Base-by-base conservation (phyloP, 2,329 filamentous ascomycete species). In the Colletotrichum graminicola region DNA sequence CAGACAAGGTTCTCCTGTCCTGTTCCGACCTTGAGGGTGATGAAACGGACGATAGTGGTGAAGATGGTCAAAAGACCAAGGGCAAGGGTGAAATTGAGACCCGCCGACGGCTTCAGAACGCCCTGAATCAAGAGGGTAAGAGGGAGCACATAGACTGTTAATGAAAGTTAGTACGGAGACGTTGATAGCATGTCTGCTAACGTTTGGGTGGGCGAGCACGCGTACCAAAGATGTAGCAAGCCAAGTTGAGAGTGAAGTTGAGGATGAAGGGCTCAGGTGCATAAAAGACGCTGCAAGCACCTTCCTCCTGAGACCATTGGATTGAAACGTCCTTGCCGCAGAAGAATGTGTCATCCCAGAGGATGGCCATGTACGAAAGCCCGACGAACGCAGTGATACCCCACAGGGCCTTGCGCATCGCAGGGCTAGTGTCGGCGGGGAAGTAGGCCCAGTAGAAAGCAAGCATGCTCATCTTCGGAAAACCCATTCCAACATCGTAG, bases 391-490 rank as follows among this genome's bases (percentile, higher is more conserved):
- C 78, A 16, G 77, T 79, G 45, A 80, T 77, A 1, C 74, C 77
- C 23, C 76, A 80, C 2, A 81, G 57, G 6, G 75, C 73, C 67
- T 76, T 78, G 64, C 77, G 77, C 73, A 80, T 79, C 16, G 26
- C 59, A 0, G 74, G 62, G 45, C 76, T 76, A n/a, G 76, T 75
- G 3, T 75, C 70, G 16, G 73, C 67, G 10, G 74, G 74, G 72
- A 80, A 80, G 66, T 80, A 79, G 7, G 75, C 76, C 79, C 79
- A 80, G 71, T 80, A 80, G 62, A 80, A 80, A 1, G 79, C 79
- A 29, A 80, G 29, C 79, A 80, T 80, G 70, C 78, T 80, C 71
- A 80, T 73, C 62, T 80, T 80, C 4, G 79, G 79, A 39, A 80
- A 79, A 0, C 78, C 79, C 79, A 80, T 80, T 7, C 79, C 79